A percentile compares a stretch with the other conserved stretches of the same genome.
Conservation (phyloP, 805 yeast species). For the Saccharomyces kudriavzevii region DNA sequence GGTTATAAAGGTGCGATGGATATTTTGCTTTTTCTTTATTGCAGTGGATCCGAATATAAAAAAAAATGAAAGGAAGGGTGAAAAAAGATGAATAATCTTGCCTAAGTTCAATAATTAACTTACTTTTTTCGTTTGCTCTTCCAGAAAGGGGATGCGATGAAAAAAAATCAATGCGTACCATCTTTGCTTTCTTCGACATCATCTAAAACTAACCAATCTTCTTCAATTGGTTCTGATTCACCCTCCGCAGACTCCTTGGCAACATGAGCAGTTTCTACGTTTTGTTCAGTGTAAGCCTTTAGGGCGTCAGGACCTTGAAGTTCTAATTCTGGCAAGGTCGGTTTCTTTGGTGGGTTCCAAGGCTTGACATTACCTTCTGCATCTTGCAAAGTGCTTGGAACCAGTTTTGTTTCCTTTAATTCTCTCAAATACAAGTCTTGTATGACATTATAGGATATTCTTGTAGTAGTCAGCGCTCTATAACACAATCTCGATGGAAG, state of each 20-base stretch:
- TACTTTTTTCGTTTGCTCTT: background rate
- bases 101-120: too few species aligned
- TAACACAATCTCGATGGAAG: background rate
- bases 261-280: conserved; percentile 68
- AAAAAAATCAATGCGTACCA: background rate
- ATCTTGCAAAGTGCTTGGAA: conserved; percentile 61
- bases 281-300: conserved; percentile 56
- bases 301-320: conserved; percentile 58
- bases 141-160: background rate
- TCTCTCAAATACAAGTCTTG: conserved; percentile 76
- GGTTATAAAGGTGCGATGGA: background rate
- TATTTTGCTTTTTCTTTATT: background rate
- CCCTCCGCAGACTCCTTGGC: conserved; percentile 34
- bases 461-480: conserved; percentile 24
- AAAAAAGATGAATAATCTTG: background rate
- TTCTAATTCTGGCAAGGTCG: conserved; percentile 66
- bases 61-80: background rate
- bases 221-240: conserved; percentile 26
- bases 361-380: conserved; percentile 73
- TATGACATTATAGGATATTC: conserved; percentile 46
- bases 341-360: conserved; percentile 76
- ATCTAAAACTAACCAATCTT: conserved; percentile 77
- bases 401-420: conserved; percentile 82
- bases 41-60: background rate
- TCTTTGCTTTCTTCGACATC: conserved; percentile 43